Evolutionary conservation across 2,329 filamentous ascomycete genomes (phyloP), one percentile per base, ranked within the genome.

Genomic region (Aureobasidium subglaciale): DNA sequence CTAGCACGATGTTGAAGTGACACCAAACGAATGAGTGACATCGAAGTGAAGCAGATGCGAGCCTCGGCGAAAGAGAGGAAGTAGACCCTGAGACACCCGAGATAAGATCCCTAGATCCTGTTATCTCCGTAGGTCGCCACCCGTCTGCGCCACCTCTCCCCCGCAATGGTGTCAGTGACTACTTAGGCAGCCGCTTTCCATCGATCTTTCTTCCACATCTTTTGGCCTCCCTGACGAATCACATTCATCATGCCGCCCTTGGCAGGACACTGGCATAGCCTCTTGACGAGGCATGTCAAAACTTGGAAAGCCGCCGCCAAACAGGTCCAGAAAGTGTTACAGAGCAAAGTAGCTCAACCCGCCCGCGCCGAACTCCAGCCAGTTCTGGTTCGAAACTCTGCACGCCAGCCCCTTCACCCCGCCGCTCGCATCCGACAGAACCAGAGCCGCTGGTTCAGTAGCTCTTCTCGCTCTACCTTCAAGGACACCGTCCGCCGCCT

Each of bases 361-460:
- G 64, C 73, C 18, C 67, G 75, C 60, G 69, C 69, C 24, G 73
- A 81, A 63, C 70, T 84, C 46, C 78, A 86, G 65, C 82, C 83
- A 16, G 74, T 81, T 24, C 79, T 83, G 62, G 79, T 77, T 34
- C 80, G 81, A 60, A 76, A 78, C 60, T 70, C 75, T 27, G 74
- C 77, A 8, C 76, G 76, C 37, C 83, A 86, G 58, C 80, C 82
- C 32, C 72, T 83, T 56, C 83, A 83, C 65, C 82, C 80, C 37
- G 73, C 79, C 58, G 83, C 83, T 43, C 77, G 76, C 52, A 79
- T 87, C 60, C 80, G 81, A 60, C 85, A 87, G 67, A 75, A 73
- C 62, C 83, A 84, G 60, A 81, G 80, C 62, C 77, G 83, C 60
- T 82, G 79, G 72, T 86, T 83, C 68, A 83, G 79, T 27, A 85